Conservation (phyloP, 2,329 filamentous ascomycete genomes). For the Fusarium guadeloupense region DNA sequence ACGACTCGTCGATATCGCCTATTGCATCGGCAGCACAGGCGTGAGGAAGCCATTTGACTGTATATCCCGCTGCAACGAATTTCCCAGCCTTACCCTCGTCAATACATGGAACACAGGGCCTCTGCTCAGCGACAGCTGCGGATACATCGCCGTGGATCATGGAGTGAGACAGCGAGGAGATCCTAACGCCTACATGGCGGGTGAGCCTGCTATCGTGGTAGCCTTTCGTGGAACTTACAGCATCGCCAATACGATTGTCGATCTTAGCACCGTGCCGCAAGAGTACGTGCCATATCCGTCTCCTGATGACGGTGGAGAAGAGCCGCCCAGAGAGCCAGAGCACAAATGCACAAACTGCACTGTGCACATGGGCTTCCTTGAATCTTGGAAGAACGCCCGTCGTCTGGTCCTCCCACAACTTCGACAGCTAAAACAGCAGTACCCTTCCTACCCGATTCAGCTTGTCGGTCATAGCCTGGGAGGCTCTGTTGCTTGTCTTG, state of each 20-base stretch:
- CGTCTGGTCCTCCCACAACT: conserved; percentile 74
- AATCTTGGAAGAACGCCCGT: conserved; percentile 82
- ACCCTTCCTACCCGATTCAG: conserved; percentile 77
- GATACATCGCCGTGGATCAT: conserved; percentile 91
- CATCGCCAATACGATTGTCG: conserved; percentile 87
- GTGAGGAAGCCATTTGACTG: conserved; percentile 86
- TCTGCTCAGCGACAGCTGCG: conserved; percentile 88
- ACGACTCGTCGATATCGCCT: conserved; percentile 92
- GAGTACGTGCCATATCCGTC: conserved; percentile 88
- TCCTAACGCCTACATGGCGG: conserved; percentile 7
- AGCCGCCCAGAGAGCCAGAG: conserved; percentile 49
- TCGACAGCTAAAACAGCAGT: conserved; percentile 62
- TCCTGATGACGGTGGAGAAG: conserved; percentile 54
- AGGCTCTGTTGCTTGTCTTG: conserved; percentile 89
- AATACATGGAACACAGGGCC: conserved; percentile 91
- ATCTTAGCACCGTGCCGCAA: conserved; percentile 89
- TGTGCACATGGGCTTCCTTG: conserved; percentile 89
- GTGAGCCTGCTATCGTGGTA: conserved; percentile 71
- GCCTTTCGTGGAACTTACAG: conserved; percentile 97
- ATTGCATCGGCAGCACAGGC: conserved; percentile 88
- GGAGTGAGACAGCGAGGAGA: conserved; percentile 36
- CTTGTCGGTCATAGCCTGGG: conserved; percentile 92
- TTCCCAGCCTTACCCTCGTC: conserved; percentile 80
- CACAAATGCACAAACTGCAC: conserved; percentile 84
- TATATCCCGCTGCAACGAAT: conserved; percentile 84